These are phyloP conservation scores for Madurella fahalii DNA, from an alignment of 2,329 filamentous ascomycete species.

Conservation along the genomic window DNA sequence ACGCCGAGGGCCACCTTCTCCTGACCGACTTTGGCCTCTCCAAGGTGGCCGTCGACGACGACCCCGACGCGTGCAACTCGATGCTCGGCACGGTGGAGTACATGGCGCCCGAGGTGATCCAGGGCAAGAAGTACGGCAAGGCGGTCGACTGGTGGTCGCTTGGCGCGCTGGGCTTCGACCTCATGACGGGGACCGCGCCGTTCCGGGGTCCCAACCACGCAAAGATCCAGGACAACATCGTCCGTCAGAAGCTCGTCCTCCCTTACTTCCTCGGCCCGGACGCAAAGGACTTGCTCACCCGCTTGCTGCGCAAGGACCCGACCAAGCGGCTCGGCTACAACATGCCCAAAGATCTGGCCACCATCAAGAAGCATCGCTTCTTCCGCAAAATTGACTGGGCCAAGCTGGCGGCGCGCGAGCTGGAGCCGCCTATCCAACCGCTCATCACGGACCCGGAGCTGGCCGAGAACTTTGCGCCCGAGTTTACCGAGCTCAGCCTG, in stretches of 20 bases:
- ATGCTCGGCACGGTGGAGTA: slow-evolving; percentile 95
- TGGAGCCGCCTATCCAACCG: slow-evolving; percentile 85
- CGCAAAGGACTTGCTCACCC: slow-evolving; percentile 87
- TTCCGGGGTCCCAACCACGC: slow-evolving; percentile 88
- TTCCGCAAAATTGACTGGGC: slow-evolving; percentile 97
- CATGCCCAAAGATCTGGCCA: slow-evolving; percentile 82
- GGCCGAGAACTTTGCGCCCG: slow-evolving; percentile 91
- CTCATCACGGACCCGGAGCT: slow-evolving; percentile 93
- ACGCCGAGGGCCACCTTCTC: slow-evolving; percentile 85
- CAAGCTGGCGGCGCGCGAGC: slow-evolving; percentile 73
- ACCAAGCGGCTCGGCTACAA: slow-evolving; percentile 81
- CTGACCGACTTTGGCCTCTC: slow-evolving; percentile 95
- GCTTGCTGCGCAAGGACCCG: slow-evolving; percentile 88
- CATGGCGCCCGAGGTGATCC: slow-evolving; percentile 95
- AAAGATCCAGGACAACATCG: slow-evolving; percentile 93
- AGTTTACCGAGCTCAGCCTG: slow-evolving; percentile 83
- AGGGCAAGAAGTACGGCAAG: slow-evolving; percentile 84
- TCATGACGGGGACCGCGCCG: slow-evolving; percentile 87
- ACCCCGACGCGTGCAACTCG: slow-evolving; percentile 72
- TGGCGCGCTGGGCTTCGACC: slow-evolving; percentile 84
- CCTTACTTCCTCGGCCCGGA: slow-evolving; percentile 90
- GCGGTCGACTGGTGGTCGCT: slow-evolving; percentile 99
- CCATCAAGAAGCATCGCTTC: slow-evolving; percentile 89
- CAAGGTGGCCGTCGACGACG: slow-evolving; percentile 83
- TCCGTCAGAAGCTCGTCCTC: slow-evolving; percentile 83